Percentiles rank a stretch among this genome's conserved stretches.
Evolutionary conservation across 2,329 filamentous ascomycete species (phyloP).

Genomic region (Cryphonectria radicalis): DNA sequence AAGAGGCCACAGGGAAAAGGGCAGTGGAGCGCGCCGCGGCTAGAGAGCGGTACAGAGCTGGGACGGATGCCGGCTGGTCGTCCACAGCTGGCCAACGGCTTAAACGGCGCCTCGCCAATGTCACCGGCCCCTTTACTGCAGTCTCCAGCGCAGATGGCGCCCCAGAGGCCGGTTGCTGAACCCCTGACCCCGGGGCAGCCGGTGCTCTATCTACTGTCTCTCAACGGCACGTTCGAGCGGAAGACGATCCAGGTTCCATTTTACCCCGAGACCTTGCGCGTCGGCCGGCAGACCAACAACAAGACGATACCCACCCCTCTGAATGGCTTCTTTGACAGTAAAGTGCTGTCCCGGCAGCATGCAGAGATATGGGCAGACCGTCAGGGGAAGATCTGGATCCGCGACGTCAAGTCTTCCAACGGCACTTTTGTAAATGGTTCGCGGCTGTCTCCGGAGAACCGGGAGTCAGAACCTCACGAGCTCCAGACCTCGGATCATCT

Average conservation of each 20-base stretch:
- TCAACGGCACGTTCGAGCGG: constrained; percentile 95
- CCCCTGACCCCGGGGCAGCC: constrained; percentile 68
- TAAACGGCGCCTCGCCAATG: constrained; percentile 48
- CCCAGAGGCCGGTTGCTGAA: constrained; percentile 66
- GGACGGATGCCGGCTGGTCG: constrained; percentile 45
- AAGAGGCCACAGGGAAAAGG: constrained; percentile 57
- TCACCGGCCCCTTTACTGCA: constrained; percentile 44
- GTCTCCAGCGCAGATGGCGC: constrained; percentile 43
- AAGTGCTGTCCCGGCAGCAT: constrained; percentile 93
- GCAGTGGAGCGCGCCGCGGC: constrained; percentile 54
- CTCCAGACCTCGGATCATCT: constrained; percentile 88
- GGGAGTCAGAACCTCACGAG: constrained; percentile 95
- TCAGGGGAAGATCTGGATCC: constrained; percentile 90
- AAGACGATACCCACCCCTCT: constrained; percentile 89
- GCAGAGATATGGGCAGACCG: constrained; percentile 91
- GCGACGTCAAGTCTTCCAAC: constrained; percentile 97
- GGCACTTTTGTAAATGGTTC: constrained; percentile 97
- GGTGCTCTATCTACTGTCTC: constrained; percentile 81
- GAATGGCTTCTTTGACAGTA: constrained; percentile 98
- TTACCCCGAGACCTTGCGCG: constrained; percentile 89
- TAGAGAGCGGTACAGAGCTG: constrained; percentile 53
- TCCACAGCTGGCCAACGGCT: constrained; percentile 46
- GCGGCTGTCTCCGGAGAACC: constrained; percentile 88
- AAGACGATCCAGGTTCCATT: constrained; percentile 95
- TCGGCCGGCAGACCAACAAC: constrained; percentile 95